Evolutionary conservation across 2,329 filamentous ascomycete species (phyloP).

Genomic region (Cordyceps militaris): DNA sequence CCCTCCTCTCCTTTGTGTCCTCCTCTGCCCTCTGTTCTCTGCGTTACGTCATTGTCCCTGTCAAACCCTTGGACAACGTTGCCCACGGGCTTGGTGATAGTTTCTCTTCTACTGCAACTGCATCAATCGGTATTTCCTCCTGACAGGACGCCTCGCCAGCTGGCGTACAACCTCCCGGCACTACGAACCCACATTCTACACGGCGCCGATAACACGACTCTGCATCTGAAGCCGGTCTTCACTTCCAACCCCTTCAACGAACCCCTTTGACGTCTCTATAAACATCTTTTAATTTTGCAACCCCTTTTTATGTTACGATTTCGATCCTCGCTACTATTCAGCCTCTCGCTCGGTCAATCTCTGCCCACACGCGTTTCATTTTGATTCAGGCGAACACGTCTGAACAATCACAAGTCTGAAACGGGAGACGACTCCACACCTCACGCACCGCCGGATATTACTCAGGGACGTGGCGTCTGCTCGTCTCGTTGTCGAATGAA

Average conservation of each 20-base stretch:
- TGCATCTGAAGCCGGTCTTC: conserved; percentile 13
- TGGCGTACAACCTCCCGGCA: not conserved
- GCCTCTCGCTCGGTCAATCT: not conserved
- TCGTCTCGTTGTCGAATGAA: conserved; percentile 18
- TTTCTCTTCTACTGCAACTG: not conserved
- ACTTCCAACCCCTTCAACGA: conserved; percentile 15
- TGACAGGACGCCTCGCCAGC: not conserved
- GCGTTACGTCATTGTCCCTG: not conserved
- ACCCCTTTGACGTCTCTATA: not conserved
- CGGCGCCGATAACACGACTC: conserved; percentile 6
- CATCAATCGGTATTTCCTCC: not conserved
- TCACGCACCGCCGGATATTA: not conserved
- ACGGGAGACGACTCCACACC: conserved; percentile 12
- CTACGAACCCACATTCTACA: not conserved
- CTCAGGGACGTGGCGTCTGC: not conserved
- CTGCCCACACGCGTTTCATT: conserved; percentile 13
- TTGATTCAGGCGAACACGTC: not conserved
- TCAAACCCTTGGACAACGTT: not conserved
- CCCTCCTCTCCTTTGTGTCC: conserved; percentile 8
- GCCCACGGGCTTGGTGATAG: not conserved
- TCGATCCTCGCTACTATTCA: not conserved
- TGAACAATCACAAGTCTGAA: conserved; percentile 2
- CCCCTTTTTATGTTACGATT: not conserved
- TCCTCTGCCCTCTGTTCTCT: not conserved
- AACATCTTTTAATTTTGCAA: not conserved